A percentile compares a stretch with the other conserved stretches of the same genome.
phyloP scores from a whole-genome alignment of 768 basidiomycete species.

The Rubroboletus pulcherrimus region DNA sequence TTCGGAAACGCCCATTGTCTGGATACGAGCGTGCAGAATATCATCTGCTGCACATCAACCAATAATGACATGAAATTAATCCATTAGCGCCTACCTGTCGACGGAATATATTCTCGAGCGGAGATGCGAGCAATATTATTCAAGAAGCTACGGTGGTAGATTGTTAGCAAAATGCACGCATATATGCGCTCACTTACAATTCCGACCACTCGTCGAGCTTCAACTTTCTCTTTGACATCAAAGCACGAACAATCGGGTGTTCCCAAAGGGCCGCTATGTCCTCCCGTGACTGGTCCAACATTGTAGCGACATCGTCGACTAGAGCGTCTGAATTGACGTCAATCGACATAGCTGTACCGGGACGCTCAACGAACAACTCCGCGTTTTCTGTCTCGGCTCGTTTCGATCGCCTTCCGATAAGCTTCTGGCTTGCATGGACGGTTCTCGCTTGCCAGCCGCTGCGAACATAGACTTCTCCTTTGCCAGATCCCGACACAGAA shows the following conservation, averaged over 20 bases:
- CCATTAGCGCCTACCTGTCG: constrained; percentile 50
- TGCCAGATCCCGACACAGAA: constrained; percentile 70
- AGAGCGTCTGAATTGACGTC: constrained; percentile 46
- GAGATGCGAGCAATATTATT: constrained; percentile 71
- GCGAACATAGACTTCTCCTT: constrained; percentile 71
- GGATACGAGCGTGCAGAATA: constrained; percentile 84
- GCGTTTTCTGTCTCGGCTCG: constrained; percentile 23
- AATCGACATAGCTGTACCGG: constrained; percentile 27
- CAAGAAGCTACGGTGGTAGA: constrained; percentile 54
- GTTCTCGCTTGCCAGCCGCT: constrained; percentile 78
- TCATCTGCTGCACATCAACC: constrained; percentile 52
- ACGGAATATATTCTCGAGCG: constrained; percentile 64
- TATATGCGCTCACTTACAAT: constrained; percentile 56
- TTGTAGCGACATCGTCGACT: constrained; percentile 56
- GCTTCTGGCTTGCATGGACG: constrained; percentile 45
- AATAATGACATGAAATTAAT: constrained; percentile 26
- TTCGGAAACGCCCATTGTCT: constrained; percentile 86
- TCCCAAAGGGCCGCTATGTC: constrained; percentile 74
- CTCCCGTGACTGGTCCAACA: constrained; percentile 54
- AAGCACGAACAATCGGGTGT: constrained; percentile 62
- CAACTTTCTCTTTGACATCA: constrained; percentile 65
- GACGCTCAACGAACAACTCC: constrained; percentile 29
- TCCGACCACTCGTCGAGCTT: constrained; percentile 87
- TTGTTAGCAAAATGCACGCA: constrained; percentile 10
- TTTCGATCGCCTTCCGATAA: constrained; percentile 29